Conservation (phyloP, 768 basidiomycete species). For the Podaxis sp. region DNA sequence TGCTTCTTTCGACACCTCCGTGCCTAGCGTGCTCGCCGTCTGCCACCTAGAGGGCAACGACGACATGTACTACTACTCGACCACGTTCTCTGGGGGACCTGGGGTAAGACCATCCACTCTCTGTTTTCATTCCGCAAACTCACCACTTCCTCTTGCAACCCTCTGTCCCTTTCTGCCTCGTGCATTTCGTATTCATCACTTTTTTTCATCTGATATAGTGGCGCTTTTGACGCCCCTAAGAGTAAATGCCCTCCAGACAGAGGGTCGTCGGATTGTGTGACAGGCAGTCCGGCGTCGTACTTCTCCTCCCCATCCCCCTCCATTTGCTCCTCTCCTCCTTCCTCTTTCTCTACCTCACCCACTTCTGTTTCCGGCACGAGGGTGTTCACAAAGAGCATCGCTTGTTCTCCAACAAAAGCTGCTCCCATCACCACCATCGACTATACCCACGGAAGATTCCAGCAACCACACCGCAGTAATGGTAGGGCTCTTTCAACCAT, state of each 20-base stretch:
- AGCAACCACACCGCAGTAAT: neutral
- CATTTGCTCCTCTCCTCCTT: constrained; percentile 26
- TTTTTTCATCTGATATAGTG: constrained; percentile 45
- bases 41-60: constrained; percentile 80
- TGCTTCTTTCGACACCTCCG: constrained; percentile 69
- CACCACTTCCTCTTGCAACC: neutral
- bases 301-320: constrained; percentile 43
- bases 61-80: constrained; percentile 88
- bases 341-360: constrained; percentile 21
- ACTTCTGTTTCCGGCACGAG: constrained; percentile 4
- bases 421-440: constrained; percentile 20
- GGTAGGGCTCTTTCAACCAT: neutral
- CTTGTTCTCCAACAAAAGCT: constrained; percentile 21
- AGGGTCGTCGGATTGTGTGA: constrained; percentile 96
- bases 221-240: constrained; percentile 92
- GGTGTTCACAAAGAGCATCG: constrained; percentile 14
- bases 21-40: constrained; percentile 77
- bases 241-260: constrained; percentile 92
- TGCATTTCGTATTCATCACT: neutral
- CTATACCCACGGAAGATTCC: constrained; percentile 15
- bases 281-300: constrained; percentile 80
- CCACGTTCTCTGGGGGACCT: constrained; percentile 92
- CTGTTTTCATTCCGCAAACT: neutral
- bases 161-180: constrained; percentile 8
- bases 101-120: constrained; percentile 52